phyloP scores from a whole-genome alignment of 495 filamentous ascomycete species.

The Penicillium verhagenii region DNA sequence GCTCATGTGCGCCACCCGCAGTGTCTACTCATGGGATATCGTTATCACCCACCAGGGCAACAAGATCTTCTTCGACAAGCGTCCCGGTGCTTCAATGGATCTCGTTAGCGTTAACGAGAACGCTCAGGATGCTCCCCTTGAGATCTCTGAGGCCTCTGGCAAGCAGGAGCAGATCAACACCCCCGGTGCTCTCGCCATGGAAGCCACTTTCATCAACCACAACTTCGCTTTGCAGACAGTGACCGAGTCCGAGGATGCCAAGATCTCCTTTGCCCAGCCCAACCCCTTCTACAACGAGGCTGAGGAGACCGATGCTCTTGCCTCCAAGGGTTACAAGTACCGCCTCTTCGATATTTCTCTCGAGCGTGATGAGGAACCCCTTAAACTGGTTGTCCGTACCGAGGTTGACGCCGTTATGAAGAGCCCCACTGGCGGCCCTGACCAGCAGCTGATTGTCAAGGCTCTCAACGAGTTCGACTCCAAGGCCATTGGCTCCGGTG shows the following conservation, averaged over 20 bases:
- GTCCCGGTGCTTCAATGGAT: conserved; percentile 88
- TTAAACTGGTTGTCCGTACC: conserved; percentile 90
- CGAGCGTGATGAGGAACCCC: conserved; percentile 84
- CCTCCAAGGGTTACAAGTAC: conserved; percentile 97
- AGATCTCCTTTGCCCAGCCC: conserved; percentile 77
- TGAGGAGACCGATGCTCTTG: conserved; percentile 88
- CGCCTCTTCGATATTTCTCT: conserved; percentile 92
- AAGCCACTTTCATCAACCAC: conserved; percentile 99
- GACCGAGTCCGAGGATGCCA: conserved; percentile 69
- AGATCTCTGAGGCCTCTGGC: conserved; percentile 71
- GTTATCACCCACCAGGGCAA: conserved; percentile 85
- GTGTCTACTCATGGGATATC: conserved; percentile 97
- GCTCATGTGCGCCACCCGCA: conserved; percentile 97
- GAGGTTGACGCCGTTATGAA: conserved; percentile 95
- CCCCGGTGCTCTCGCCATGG: conserved; percentile 83
- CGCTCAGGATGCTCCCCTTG: conserved; percentile 91
- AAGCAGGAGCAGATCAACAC: conserved; percentile 95
- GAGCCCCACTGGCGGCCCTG: conserved; percentile 82
- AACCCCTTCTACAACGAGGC: conserved; percentile 97
- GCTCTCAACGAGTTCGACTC: conserved; percentile 98
- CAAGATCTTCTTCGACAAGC: conserved; percentile 99
- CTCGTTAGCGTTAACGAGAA: conserved; percentile 99
- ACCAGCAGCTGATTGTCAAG: conserved; percentile 89
- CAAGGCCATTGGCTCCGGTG: conserved; percentile 92
- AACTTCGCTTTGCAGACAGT: conserved; percentile 96